Conservation (phyloP, 2,329 filamentous ascomycete species). For the Fusarium nisikadoi region DNA sequence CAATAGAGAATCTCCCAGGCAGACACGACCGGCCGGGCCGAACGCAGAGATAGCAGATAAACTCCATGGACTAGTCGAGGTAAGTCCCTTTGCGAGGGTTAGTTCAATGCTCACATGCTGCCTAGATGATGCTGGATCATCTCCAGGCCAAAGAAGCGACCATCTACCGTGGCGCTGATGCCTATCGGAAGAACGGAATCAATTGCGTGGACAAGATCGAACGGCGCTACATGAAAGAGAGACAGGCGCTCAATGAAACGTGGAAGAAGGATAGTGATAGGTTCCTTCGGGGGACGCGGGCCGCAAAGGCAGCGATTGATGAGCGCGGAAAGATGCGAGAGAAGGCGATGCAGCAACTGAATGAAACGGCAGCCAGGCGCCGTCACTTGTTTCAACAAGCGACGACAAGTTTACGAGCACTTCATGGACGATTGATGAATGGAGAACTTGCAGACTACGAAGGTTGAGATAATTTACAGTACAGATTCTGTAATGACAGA, state of each 20-base stretch:
- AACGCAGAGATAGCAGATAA: conserved; percentile 19
- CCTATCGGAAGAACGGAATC: conserved; percentile 37
- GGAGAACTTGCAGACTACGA: not conserved
- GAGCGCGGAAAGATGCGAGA: conserved; percentile 2
- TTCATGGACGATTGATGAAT: conserved; percentile 35
- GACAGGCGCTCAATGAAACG: conserved; percentile 12
- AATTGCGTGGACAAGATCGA: conserved; percentile 38
- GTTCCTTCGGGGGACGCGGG: conserved; percentile 27
- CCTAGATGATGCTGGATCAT: conserved; percentile 40
- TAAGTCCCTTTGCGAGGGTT: conserved; percentile 18
- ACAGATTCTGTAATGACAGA: not conserved
- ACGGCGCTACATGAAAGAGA: conserved; percentile 38
- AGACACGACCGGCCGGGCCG: not conserved
- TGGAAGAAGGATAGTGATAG: conserved; percentile 31
- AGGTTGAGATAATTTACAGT: not conserved
- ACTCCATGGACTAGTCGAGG: conserved; percentile 42
- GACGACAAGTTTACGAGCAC: conserved; percentile 32
- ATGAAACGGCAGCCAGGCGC: conserved; percentile 24
- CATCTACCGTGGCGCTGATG: conserved; percentile 30
- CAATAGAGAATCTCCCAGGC: not conserved
- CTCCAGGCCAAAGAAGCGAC: conserved; percentile 38
- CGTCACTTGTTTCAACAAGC: conserved; percentile 31
- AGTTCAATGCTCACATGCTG: conserved; percentile 21
- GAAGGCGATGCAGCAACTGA: conserved; percentile 8
- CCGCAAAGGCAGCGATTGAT: conserved; percentile 20